Evolutionary conservation across 345 rosid species (phyloP).

Genomic region (Geranium brycei): DNA sequence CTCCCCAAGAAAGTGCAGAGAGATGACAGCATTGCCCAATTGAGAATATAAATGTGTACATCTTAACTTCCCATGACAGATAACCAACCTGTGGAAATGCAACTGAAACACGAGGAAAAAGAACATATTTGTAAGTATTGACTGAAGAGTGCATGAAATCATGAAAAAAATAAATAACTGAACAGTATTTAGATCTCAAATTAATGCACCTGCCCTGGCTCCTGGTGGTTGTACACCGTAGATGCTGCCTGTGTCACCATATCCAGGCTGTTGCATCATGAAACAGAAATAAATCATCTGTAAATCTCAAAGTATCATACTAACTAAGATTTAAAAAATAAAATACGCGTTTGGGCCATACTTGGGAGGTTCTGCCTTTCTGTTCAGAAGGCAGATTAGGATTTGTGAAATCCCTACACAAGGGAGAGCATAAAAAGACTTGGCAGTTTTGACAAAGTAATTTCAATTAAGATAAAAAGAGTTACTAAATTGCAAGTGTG

Average conservation of each 20-base stretch:
- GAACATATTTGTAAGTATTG: slow-evolving; percentile 5
- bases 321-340: slow-evolving; percentile 4
- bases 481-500: too few species aligned
- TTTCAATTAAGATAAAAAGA: background rate
- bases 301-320: background rate
- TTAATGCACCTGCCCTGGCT: slow-evolving; percentile 24
- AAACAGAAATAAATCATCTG: slow-evolving; percentile 6
- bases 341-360: slow-evolving; percentile 17
- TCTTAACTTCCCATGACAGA: slow-evolving; percentile 12
- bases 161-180: background rate
- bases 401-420: slow-evolving; percentile 78
- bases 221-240: slow-evolving; percentile 26
- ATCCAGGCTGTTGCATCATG: slow-evolving; percentile 47
- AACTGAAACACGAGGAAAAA: slow-evolving; percentile 35
- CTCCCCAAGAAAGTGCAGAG: slow-evolving; percentile 5
- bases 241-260: slow-evolving; percentile 74
- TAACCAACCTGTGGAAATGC: slow-evolving; percentile 91
- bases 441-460: background rate
- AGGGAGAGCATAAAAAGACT: slow-evolving; percentile 8
- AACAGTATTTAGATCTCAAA: slow-evolving; percentile 11
- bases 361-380: slow-evolving; percentile 83
- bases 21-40: slow-evolving; percentile 14
- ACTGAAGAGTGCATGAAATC: background rate
- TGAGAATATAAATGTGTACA: slow-evolving; percentile 10
- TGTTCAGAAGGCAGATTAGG: slow-evolving; percentile 90